phyloP scores from a whole-genome alignment of 352 stramenopile genomes.

The Phytophthora quininea region DNA sequence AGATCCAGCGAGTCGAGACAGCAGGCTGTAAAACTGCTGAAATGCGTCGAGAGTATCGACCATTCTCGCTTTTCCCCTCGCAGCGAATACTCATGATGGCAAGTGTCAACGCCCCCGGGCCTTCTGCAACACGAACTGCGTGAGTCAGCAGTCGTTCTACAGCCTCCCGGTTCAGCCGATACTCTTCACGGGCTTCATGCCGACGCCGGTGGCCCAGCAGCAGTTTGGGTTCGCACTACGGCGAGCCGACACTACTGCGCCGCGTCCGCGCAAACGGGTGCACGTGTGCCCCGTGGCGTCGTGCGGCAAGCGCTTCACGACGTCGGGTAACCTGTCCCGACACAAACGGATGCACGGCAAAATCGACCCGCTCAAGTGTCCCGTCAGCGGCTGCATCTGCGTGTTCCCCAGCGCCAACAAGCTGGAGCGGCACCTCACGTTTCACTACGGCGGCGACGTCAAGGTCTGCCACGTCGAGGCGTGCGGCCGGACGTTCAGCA shows the following conservation, averaged over 20 bases:
- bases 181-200: neutral
- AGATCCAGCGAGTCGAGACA: neutral
- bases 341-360: slow-evolving; percentile 51
- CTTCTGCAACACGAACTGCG: too few relatives aligned
- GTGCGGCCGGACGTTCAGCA: slow-evolving; percentile 54
- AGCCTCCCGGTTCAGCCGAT: slow-evolving; percentile 16
- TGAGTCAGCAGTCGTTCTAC: slow-evolving; percentile 12
- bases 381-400: slow-evolving; percentile 35
- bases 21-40: neutral
- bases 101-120: slow-evolving; percentile 2
- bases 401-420: slow-evolving; percentile 40
- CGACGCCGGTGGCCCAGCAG: slow-evolving; percentile 1
- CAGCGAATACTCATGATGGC: neutral
- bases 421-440: slow-evolving; percentile 51
- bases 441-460: slow-evolving; percentile 45
- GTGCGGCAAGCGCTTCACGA: slow-evolving; percentile 59
- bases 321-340: slow-evolving; percentile 54
- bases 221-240: slow-evolving; percentile 14
- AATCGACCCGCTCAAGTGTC: slow-evolving; percentile 38
- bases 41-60: neutral
- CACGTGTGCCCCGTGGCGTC: slow-evolving; percentile 45
- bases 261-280: slow-evolving; percentile 29
- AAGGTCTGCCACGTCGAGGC: slow-evolving; percentile 39
- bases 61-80: slow-evolving; percentile 17
- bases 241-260: slow-evolving; percentile 32